phyloP scores from a whole-genome alignment of 768 basidiomycete species.

The Sistotremastrum suecicum region DNA sequence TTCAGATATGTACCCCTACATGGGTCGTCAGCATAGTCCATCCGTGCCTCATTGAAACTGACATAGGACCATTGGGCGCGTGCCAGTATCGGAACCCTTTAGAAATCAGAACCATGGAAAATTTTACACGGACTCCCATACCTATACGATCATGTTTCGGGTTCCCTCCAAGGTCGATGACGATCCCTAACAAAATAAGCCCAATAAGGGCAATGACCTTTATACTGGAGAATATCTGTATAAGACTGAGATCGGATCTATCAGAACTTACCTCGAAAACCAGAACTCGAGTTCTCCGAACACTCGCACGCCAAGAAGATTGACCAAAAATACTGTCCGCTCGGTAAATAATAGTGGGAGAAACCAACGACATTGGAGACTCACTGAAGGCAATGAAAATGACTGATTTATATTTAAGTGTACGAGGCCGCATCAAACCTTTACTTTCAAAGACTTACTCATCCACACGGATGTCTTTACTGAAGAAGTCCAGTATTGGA shows the following conservation, averaged over 20 bases:
- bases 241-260: neutral
- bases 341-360: neutral
- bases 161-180: constrained; percentile 48
- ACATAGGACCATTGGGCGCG: constrained; percentile 41
- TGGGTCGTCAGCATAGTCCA: neutral
- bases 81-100: constrained; percentile 24
- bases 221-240: constrained; percentile 40
- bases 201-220: constrained; percentile 33
- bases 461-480: constrained; percentile 39
- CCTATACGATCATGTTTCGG: constrained; percentile 19
- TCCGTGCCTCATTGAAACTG: neutral
- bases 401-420: constrained; percentile 16
- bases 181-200: constrained; percentile 22
- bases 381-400: constrained; percentile 46
- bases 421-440: neutral
- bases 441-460: constrained; percentile 24
- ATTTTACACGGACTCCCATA: constrained; percentile 26
- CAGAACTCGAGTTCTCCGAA: constrained; percentile 69
- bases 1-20: constrained; percentile 22
- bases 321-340: constrained; percentile 33
- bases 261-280: constrained; percentile 2
- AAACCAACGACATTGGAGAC: constrained; percentile 7
- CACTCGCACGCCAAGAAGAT: constrained; percentile 47
- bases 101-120: constrained; percentile 28
- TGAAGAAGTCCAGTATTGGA: constrained; percentile 17